These are phyloP conservation scores for Pulveroboletus ridleyi DNA, from an alignment of 1,284 basidiomycete species.

Conservation along the genomic window DNA sequence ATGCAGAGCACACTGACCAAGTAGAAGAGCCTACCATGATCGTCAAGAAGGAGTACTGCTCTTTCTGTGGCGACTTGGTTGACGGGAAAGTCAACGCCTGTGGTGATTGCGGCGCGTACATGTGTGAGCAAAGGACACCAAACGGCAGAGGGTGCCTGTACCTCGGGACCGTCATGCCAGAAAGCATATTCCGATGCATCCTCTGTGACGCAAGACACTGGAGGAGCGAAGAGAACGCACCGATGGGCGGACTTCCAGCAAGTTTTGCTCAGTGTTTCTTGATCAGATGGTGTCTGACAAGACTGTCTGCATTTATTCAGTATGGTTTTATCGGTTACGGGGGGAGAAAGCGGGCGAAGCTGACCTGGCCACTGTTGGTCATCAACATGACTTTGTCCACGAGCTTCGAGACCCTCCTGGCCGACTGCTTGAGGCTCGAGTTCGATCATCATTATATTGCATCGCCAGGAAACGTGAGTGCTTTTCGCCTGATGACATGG, in stretches of 20 bases:
- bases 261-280: too few species aligned
- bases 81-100: neutral
- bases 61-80: neutral
- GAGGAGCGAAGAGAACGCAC: neutral
- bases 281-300: too few species aligned
- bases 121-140: neutral
- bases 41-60: neutral
- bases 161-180: neutral
- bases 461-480: neutral
- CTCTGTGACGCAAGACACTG: neutral
- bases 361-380: slow-evolving; percentile 8
- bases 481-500: neutral
- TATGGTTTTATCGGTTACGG: slow-evolving; percentile 2
- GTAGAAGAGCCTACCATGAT: neutral
- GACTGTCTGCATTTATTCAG: neutral
- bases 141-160: neutral
- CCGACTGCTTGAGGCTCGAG: neutral
- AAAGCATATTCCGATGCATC: neutral
- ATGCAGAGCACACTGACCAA: too few species aligned
- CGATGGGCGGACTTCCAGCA: too few species aligned
- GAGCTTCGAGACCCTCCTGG: neutral
- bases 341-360: neutral
- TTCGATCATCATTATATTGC: neutral
- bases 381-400: neutral
- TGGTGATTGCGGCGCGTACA: neutral